Conservation (phyloP, 139 green algal genomes). For the Asterochloris sp. region DNA sequence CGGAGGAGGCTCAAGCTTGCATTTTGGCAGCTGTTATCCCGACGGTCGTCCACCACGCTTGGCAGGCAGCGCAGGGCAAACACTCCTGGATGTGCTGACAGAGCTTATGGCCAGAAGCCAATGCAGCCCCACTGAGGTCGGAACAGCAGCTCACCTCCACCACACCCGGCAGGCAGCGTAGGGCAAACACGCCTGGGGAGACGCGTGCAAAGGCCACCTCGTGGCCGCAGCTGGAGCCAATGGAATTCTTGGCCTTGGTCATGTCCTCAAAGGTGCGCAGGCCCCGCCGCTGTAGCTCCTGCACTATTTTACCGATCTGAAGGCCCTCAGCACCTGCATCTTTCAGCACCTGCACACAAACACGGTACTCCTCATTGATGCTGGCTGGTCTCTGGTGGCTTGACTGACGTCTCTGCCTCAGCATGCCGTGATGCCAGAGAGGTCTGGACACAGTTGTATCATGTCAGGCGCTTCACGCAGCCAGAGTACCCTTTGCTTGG, state of each 20-base stretch:
- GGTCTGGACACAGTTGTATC: not conserved
- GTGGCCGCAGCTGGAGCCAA: constrained; percentile 34
- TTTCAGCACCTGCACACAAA: constrained; percentile 27
- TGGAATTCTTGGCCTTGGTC: constrained; percentile 32
- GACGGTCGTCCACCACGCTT: too few species aligned
- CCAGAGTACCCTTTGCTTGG: not conserved
- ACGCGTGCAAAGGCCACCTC: constrained; percentile 50
- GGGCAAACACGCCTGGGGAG: constrained; percentile 36
- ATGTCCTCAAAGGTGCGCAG: constrained; percentile 30
- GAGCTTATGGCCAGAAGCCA: too few species aligned
- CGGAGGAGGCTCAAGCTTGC: too few species aligned
- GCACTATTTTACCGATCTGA: constrained; percentile 29
- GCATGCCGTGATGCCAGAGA: not conserved
- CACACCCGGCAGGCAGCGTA: constrained; percentile 35
- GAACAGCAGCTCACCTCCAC: constrained; percentile 8
- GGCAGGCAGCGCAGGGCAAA: too few species aligned
- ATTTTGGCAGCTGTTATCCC: too few species aligned
- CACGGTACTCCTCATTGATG: not conserved
- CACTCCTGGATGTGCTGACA: too few species aligned
- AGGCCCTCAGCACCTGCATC: constrained; percentile 28
- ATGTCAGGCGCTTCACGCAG: not conserved
- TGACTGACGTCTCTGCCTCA: not conserved
- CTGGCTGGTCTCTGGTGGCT: not conserved
- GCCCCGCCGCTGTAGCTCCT: constrained; percentile 23
- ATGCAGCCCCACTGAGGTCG: too few species aligned